Conservation (phyloP, 2,329 filamentous ascomycete species). For the Coniella vitis region DNA sequence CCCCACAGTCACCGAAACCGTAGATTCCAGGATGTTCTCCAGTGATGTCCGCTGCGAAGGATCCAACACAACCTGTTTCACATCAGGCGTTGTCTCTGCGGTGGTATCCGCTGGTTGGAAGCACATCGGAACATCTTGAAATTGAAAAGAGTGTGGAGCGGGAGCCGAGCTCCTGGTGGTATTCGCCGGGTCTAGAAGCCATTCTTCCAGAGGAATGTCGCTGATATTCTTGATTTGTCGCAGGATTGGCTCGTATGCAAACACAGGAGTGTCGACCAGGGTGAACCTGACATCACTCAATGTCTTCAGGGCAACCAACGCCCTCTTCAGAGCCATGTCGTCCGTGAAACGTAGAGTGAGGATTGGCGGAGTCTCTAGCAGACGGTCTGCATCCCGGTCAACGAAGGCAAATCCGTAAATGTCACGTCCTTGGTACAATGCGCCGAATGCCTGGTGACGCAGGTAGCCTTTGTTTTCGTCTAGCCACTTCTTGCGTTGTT, state of each 20-base stretch:
- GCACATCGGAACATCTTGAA: neutral
- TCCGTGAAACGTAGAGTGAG: slow-evolving; percentile 47
- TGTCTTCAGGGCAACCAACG: slow-evolving; percentile 37
- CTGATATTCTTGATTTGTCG: slow-evolving; percentile 48
- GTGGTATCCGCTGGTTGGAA: neutral
- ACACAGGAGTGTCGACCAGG: slow-evolving; percentile 57
- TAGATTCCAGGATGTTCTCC: slow-evolving; percentile 42
- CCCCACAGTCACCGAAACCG: slow-evolving; percentile 60
- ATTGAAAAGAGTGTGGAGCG: neutral
- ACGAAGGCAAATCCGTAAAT: slow-evolving; percentile 56
- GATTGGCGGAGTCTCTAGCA: slow-evolving; percentile 37
- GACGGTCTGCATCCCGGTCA: slow-evolving; percentile 40
- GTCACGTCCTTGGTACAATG: slow-evolving; percentile 42
- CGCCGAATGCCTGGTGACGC: slow-evolving; percentile 55
- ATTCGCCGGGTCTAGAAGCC: slow-evolving; percentile 36
- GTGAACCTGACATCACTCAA: slow-evolving; percentile 37
- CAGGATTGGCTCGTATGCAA: slow-evolving; percentile 63
- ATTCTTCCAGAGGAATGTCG: slow-evolving; percentile 48
- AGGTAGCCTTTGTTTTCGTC: slow-evolving; percentile 42
- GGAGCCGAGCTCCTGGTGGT: slow-evolving; percentile 2
- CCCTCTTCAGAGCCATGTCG: slow-evolving; percentile 34
- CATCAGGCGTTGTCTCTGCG: neutral
- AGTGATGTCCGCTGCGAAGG: slow-evolving; percentile 52
- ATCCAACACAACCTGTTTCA: slow-evolving; percentile 19
- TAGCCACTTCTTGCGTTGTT: slow-evolving; percentile 38